Base-by-base conservation (phyloP, 2,329 filamentous ascomycete species). In the Tothia fuscella region DNA sequence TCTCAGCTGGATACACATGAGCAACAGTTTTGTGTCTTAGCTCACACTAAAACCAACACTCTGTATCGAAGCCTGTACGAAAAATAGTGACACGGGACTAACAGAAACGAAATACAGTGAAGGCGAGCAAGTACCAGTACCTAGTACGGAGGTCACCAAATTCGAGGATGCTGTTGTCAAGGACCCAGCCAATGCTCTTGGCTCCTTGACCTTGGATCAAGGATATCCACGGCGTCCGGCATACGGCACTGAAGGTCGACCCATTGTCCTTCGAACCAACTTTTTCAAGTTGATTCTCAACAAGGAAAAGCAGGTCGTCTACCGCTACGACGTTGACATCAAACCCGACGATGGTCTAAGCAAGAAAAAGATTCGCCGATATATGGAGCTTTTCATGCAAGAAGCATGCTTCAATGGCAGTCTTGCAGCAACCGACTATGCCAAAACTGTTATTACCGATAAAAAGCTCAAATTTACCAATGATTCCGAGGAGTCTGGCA, bases 241-340 rank as follows among this genome's bases (percentile, higher is more conserved):
- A 42, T 5, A 46, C 45, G 6, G 55, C 53, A 2, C 34, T 55
- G 4, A 48, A 48, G 4, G 47, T 50, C n/a, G 40, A 41, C 2
- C 20, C 5, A 9, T 49, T 48, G 54, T 3, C 53, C 56, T 17
- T 52, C 48, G 1, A 56, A 58, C 43, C 9, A 46, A 62, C 30
- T 61, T 57, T 44, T 56, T 61, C 40, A 44, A 56, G 5, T 17
- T 61, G n/a, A 42, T 47, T 0, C 16, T 47, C 1, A 43, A 54
- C 3, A 47, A 48, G 6, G 17, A 14, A 3, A 26, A 28, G 2
- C 22, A 36, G 13, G 34, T 46, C 2, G 33, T 59, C 0, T 55
- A 56, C 40, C 51, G 53, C 1, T 61, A 60, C 49, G 1, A 39
- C 57, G 2, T 40, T 6, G 29, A 26, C n/a, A 21, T 40, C 13